Evolutionary conservation across 2,329 filamentous ascomycete species (phyloP).

Genomic region (Seiridium unicorne): DNA sequence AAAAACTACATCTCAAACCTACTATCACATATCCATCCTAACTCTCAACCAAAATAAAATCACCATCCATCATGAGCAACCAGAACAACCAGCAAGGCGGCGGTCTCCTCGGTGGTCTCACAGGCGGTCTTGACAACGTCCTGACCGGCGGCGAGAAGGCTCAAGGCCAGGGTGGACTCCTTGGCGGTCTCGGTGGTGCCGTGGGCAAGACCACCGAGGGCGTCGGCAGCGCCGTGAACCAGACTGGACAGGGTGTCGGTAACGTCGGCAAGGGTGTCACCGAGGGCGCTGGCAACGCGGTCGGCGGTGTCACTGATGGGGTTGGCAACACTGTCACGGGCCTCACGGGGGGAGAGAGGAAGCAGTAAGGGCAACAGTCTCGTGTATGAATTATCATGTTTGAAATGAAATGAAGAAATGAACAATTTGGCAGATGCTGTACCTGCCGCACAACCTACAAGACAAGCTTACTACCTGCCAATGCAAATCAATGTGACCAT

Average conservation of each 20-base stretch:
- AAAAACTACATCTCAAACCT: not conserved
- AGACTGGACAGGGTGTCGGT: slow-evolving; percentile 20
- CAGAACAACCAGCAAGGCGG: slow-evolving; percentile 11
- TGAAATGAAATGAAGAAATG: too few relatives aligned
- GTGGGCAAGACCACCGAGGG: slow-evolving; percentile 30
- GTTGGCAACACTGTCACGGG: slow-evolving; percentile 23
- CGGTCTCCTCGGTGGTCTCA: slow-evolving; percentile 32
- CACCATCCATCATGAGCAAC: not conserved
- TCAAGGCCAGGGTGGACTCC: slow-evolving; percentile 34
- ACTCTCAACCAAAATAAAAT: not conserved
- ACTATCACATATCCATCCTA: not conserved
- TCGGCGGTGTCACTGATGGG: slow-evolving; percentile 22
- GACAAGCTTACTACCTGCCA: too few relatives aligned
- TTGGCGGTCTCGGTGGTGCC: slow-evolving; percentile 28
- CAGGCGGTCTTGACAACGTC: slow-evolving; percentile 33
- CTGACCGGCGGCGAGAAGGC: slow-evolving; percentile 36
- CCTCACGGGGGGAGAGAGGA: slow-evolving; percentile 13
- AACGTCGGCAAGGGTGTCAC: slow-evolving; percentile 24
- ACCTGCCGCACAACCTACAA: too few relatives aligned
- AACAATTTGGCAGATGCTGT: too few relatives aligned
- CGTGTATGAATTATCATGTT: too few relatives aligned
- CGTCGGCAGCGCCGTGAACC: slow-evolving; percentile 19
- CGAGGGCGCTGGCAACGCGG: slow-evolving; percentile 29
- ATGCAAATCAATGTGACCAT: too few relatives aligned
- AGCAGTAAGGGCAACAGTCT: not conserved